These are phyloP conservation scores for Cyclotella baltica DNA, from an alignment of 108 stramenopile genomes.

Conservation along the genomic window DNA sequence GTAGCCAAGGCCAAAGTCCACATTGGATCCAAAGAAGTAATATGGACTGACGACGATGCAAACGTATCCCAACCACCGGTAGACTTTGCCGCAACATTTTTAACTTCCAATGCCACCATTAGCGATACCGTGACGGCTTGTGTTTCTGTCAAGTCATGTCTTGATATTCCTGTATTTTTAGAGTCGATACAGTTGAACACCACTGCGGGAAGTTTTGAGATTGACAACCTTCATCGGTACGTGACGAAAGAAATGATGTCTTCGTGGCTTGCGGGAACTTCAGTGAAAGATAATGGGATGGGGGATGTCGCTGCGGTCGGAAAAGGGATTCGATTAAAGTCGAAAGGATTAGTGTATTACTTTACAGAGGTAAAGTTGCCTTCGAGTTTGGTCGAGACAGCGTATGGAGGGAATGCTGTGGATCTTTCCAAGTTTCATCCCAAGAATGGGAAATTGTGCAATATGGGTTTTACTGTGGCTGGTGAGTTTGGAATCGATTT, in stretches of 20 bases:
- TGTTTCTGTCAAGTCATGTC: slow-evolving; percentile 71
- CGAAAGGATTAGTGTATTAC: slow-evolving; percentile 36
- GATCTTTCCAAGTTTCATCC: slow-evolving; percentile 41
- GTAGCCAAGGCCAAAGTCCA: slow-evolving; percentile 9
- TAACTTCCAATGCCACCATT: slow-evolving; percentile 63
- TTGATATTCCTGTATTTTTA: slow-evolving; percentile 64
- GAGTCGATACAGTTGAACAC: slow-evolving; percentile 54
- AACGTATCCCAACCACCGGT: slow-evolving; percentile 58
- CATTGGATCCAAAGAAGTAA: slow-evolving; percentile 5
- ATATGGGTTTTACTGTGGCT: slow-evolving; percentile 53
- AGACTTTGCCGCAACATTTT: slow-evolving; percentile 78
- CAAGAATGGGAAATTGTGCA: slow-evolving; percentile 44
- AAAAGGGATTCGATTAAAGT: slow-evolving; percentile 28
- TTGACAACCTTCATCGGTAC: slow-evolving; percentile 27
- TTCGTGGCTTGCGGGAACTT: slow-evolving; percentile 13
- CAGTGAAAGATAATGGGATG: neutral
- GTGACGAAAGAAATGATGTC: slow-evolving; percentile 8
- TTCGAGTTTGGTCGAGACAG: slow-evolving; percentile 26
- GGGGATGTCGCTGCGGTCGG: neutral
- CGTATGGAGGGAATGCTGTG: slow-evolving; percentile 19
- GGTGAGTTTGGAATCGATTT: slow-evolving; percentile 14
- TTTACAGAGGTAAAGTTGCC: slow-evolving; percentile 48
- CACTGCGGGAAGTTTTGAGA: slow-evolving; percentile 31
- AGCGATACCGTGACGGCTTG: slow-evolving; percentile 68
- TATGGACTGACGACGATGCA: slow-evolving; percentile 43